Percentiles rank a stretch among this genome's conserved stretches.
Conservation (phyloP, 2,329 filamentous ascomycete species). For the Trichoderma semiorbis region DNA sequence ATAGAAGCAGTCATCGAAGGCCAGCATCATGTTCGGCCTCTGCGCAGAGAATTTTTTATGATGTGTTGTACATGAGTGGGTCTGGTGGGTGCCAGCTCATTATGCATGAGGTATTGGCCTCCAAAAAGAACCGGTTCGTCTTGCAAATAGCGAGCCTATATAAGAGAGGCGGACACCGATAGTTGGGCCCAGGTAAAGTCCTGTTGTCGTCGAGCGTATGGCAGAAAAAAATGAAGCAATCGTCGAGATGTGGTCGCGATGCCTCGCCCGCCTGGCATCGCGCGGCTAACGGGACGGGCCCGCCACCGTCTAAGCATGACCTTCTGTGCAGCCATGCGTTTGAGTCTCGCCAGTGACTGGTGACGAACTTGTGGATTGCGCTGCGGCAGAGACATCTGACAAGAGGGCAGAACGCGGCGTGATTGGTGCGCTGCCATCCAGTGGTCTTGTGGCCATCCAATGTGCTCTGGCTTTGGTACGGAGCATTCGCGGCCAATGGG, state of each 20-base stretch:
- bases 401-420: conserved; percentile 4
- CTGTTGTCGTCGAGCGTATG: conserved; percentile 3
- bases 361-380: conserved; percentile 19
- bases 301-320: not conserved
- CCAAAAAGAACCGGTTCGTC: conserved; percentile 7
- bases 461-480: conserved; percentile 4
- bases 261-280: not conserved
- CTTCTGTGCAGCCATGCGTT: conserved; percentile 3
- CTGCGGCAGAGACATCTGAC: conserved; percentile 18
- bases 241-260: not conserved
- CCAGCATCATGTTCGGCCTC: not conserved
- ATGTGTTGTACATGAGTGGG: conserved; percentile 20
- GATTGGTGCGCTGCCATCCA: conserved; percentile 20
- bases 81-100: conserved; percentile 18
- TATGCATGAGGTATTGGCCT: conserved; percentile 19
- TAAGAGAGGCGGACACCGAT: conserved; percentile 14
- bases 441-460: conserved; percentile 19
- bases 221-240: not conserved
- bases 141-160: conserved; percentile 14
- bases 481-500: conserved; percentile 15
- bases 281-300: conserved; percentile 10
- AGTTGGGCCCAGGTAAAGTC: not conserved
- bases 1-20: conserved; percentile 8
- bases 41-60: conserved; percentile 15
- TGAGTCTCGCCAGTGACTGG: conserved; percentile 10